Conservation (phyloP, 768 basidiomycete species). For the Gloeopeniophorella convolvens region DNA sequence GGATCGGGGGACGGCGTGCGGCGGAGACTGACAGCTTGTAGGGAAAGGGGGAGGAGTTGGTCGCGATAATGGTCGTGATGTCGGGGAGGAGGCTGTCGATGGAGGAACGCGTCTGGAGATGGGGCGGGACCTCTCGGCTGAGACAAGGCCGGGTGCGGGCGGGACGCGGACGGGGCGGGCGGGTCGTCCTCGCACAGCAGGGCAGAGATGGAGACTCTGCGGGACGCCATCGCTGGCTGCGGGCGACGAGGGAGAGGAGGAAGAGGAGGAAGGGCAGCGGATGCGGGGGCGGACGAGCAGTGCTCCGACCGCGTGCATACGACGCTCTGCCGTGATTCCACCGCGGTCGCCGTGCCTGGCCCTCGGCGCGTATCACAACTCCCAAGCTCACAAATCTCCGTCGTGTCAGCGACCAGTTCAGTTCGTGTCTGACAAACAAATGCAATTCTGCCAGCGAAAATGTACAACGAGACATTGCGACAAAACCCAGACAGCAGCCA, state of each 20-base stretch:
- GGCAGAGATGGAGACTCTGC: constrained; percentile 71
- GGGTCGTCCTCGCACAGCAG: constrained; percentile 50
- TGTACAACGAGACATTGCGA: constrained; percentile 95
- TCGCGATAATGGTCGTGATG: constrained; percentile 13
- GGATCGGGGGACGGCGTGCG: constrained; percentile 24
- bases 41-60: constrained; percentile 21
- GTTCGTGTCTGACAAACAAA: too few species aligned
- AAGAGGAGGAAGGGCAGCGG: neutral
- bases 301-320: too few species aligned
- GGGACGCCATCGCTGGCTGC: constrained; percentile 57
- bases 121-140: constrained; percentile 6
- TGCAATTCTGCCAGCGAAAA: constrained; percentile 23
- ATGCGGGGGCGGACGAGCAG: too few species aligned
- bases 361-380: too few species aligned
- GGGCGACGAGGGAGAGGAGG: constrained; percentile 13
- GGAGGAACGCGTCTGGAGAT: neutral
- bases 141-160: neutral
- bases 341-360: too few species aligned
- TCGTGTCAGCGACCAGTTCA: too few species aligned
- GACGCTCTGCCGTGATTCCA: too few species aligned
- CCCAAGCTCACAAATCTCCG: too few species aligned
- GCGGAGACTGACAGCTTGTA: constrained; percentile 19
- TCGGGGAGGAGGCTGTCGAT: neutral
- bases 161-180: neutral
- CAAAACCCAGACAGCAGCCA: constrained; percentile 57